Conservation (phyloP, 495 filamentous ascomycete genomes). For the Pyronema omphalodes region DNA sequence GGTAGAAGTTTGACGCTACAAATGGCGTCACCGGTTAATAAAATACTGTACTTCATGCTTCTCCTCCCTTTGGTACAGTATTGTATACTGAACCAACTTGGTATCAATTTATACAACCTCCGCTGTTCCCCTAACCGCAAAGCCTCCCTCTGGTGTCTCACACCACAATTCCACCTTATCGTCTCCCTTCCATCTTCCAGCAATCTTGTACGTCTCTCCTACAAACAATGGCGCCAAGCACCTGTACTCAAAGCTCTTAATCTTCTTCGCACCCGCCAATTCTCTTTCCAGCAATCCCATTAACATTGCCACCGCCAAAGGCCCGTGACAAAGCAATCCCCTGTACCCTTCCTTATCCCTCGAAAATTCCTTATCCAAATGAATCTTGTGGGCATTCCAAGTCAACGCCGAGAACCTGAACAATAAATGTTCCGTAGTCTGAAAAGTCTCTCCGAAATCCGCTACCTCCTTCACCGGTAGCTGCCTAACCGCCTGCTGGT, state of each 20-base stretch:
- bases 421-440: conserved; percentile 43
- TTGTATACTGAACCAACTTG: too few relatives aligned
- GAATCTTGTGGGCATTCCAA: conserved; percentile 56
- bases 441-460: conserved; percentile 41
- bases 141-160: conserved; percentile 21
- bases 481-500: neutral
- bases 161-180: conserved; percentile 22
- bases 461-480: conserved; percentile 20
- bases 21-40: too few relatives aligned
- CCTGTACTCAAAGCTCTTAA: conserved; percentile 48
- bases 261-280: conserved; percentile 24
- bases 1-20: too few relatives aligned
- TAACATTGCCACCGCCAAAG: conserved; percentile 59
- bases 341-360: conserved; percentile 52
- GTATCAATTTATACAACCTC: conserved; percentile 14
- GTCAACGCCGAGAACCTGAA: conserved; percentile 58
- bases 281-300: conserved; percentile 40
- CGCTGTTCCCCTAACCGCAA: conserved; percentile 19
- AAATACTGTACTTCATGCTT: too few relatives aligned
- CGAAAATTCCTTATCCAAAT: conserved; percentile 49
- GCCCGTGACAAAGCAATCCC: conserved; percentile 67
- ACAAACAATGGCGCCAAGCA: conserved; percentile 72
- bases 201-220: conserved; percentile 26
- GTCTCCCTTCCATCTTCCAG: conserved; percentile 12
- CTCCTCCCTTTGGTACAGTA: too few relatives aligned